Percentiles rank a stretch among this genome's conserved stretches.
phyloP scores from a whole-genome alignment of 2,329 filamentous ascomycete genomes.

The Aspergillus phoenicis region DNA sequence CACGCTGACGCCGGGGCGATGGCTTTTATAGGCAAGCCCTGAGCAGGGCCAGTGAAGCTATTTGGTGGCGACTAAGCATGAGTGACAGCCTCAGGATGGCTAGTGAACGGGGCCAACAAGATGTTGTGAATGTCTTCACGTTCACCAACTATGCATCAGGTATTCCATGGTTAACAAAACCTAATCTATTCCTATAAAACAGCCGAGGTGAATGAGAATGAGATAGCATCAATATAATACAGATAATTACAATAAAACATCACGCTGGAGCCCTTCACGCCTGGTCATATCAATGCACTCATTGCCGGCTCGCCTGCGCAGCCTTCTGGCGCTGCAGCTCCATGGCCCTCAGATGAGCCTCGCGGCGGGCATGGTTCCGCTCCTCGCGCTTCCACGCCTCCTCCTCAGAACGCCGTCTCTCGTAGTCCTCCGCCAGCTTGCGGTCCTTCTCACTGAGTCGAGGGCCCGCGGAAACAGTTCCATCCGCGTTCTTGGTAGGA shows the following conservation, averaged over 20 bases:
- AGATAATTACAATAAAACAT: conserved; percentile 14
- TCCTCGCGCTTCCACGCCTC: conserved; percentile 38
- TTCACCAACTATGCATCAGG: no score
- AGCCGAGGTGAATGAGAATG: background rate
- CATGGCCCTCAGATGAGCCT: conserved; percentile 29
- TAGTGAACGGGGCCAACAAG: no score
- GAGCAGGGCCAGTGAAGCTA: no score
- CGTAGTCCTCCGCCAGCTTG: conserved; percentile 33
- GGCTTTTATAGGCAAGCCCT: no score
- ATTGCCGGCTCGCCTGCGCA: conserved; percentile 15
- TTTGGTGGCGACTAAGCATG: no score
- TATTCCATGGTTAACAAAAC: background rate
- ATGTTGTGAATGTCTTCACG: no score
- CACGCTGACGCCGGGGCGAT: no score
- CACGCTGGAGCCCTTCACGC: conserved; percentile 5
- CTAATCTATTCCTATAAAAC: background rate
- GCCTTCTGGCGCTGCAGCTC: conserved; percentile 30
- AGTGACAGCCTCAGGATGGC: no score
- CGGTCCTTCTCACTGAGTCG: conserved; percentile 37
- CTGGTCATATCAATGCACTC: conserved; percentile 11
- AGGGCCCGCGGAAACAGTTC: conserved; percentile 20
- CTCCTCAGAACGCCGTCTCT: conserved; percentile 33
- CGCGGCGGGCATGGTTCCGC: conserved; percentile 37
- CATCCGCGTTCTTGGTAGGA: conserved; percentile 26
- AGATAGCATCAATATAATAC: conserved; percentile 20